phyloP scores from a whole-genome alignment of 495 filamentous ascomycete genomes.

The Clavariopsis aquatica region DNA sequence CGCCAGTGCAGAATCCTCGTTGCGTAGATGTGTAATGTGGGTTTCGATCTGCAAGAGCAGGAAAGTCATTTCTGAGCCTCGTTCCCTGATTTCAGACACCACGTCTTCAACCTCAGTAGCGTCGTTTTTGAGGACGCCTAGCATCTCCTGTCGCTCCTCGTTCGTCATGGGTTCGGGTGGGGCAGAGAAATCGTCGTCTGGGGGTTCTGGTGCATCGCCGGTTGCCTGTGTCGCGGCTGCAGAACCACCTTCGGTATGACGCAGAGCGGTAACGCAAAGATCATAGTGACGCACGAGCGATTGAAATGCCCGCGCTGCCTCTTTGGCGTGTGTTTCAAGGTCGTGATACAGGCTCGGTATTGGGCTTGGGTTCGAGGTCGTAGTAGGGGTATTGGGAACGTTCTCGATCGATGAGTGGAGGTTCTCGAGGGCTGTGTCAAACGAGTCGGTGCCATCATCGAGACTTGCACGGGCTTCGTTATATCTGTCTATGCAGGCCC shows the following conservation, averaged over 20 bases:
- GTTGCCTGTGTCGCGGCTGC: conserved; percentile 65
- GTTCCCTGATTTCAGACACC: conserved; percentile 76
- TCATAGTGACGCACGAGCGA: conserved; percentile 91
- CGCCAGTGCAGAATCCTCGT: conserved; percentile 20
- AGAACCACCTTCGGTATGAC: conserved; percentile 86
- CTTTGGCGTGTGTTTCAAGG: conserved; percentile 75
- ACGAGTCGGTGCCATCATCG: conserved; percentile 33
- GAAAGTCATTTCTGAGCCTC: conserved; percentile 72
- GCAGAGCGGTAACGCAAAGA: conserved; percentile 87
- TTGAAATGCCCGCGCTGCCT: conserved; percentile 79
- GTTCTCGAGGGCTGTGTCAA: conserved; percentile 31
- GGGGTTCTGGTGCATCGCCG: conserved; percentile 38
- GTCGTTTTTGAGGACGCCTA: conserved; percentile 79
- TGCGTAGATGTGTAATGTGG: conserved; percentile 64
- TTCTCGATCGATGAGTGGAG: conserved; percentile 37
- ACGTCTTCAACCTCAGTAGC: conserved; percentile 88
- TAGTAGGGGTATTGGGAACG: conserved; percentile 28
- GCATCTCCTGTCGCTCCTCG: conserved; percentile 77
- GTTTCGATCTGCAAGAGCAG: conserved; percentile 59
- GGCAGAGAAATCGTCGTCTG: conserved; percentile 50
- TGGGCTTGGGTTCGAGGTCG: conserved; percentile 43
- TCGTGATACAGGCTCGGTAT: conserved; percentile 68
- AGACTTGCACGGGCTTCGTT: conserved; percentile 39
- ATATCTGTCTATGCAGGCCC: conserved; percentile 60
- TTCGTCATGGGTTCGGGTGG: conserved; percentile 70